phyloP scores from a whole-genome alignment of 805 yeast species.

The Millerozyma acaciae region DNA sequence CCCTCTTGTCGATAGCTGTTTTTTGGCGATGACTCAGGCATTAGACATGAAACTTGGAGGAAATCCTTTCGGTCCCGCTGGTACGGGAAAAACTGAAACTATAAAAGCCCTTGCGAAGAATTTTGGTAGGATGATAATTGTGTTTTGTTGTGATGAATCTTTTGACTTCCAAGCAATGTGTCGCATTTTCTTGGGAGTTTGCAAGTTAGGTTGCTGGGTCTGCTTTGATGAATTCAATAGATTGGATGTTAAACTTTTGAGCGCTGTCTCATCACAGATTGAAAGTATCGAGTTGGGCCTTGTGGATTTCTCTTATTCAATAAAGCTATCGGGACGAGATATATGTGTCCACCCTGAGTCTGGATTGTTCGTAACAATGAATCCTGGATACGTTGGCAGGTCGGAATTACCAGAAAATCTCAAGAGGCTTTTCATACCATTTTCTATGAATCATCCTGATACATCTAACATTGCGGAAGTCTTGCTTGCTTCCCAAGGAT shows the following conservation, averaged over 20 bases:
- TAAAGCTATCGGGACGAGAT: slow-evolving; percentile 42
- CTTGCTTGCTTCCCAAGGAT: slow-evolving; percentile 71
- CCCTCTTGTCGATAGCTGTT: slow-evolving; percentile 62
- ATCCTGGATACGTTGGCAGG: slow-evolving; percentile 85
- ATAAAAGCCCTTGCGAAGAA: slow-evolving; percentile 78
- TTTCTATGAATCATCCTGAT: slow-evolving; percentile 75
- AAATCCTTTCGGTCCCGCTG: slow-evolving; percentile 93
- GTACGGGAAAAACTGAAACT: slow-evolving; percentile 94
- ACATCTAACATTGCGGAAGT: slow-evolving; percentile 63
- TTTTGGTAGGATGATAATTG: slow-evolving; percentile 76
- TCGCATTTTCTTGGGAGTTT: slow-evolving; percentile 71
- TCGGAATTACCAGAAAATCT: slow-evolving; percentile 80
- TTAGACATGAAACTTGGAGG: slow-evolving; percentile 77
- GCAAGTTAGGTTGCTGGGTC: slow-evolving; percentile 88
- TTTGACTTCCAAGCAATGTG: slow-evolving; percentile 80
- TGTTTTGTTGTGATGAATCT: slow-evolving; percentile 87
- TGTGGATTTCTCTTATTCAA: slow-evolving; percentile 14
- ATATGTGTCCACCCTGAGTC: slow-evolving; percentile 43
- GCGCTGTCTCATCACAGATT: slow-evolving; percentile 81
- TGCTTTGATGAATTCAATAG: slow-evolving; percentile 96
- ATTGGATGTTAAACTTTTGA: slow-evolving; percentile 61
- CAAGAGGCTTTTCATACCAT: slow-evolving; percentile 70
- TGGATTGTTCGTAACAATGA: slow-evolving; percentile 86
- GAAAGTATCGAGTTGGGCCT: slow-evolving; percentile 65
- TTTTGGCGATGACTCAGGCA: slow-evolving; percentile 69